phyloP scores from a whole-genome alignment of 768 basidiomycete genomes.

The Russula earlei region DNA sequence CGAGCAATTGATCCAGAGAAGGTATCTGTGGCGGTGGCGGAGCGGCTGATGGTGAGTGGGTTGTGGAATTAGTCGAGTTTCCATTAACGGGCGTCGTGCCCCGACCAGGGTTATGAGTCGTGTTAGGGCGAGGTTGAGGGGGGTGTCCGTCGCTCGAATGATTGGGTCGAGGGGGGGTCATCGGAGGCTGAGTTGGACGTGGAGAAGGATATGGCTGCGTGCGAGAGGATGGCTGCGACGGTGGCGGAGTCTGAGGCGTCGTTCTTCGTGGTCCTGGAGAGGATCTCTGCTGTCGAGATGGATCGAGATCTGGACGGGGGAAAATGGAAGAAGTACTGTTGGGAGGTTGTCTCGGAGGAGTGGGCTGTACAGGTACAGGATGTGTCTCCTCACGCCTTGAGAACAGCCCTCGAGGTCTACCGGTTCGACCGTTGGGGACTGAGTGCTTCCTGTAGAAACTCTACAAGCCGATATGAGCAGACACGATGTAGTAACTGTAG shows the following conservation, averaged over 20 bases:
- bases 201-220: constrained; percentile 16
- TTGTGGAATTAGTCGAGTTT: neutral
- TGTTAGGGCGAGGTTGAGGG: neutral
- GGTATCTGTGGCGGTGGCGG: constrained; percentile 34
- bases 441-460: constrained; percentile 54
- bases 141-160: neutral
- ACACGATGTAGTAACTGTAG: neutral
- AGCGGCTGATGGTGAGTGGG: constrained; percentile 1
- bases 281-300: constrained; percentile 22
- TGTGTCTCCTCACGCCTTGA: constrained; percentile 30
- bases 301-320: constrained; percentile 23
- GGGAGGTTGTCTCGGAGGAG: constrained; percentile 20
- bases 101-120: neutral
- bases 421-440: constrained; percentile 37
- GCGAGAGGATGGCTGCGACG: constrained; percentile 19
- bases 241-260: constrained; percentile 23
- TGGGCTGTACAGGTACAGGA: constrained; percentile 18
- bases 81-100: constrained; percentile 1
- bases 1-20: constrained; percentile 58
- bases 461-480: constrained; percentile 25
- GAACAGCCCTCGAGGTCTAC: constrained; percentile 34
- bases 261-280: constrained; percentile 20
- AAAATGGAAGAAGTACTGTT: constrained; percentile 7
- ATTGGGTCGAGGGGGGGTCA: constrained; percentile 2
- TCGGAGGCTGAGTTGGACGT: constrained; percentile 17